Conservation (phyloP, 148 eudicot species). For the Suaeda aralocaspica region DNA sequence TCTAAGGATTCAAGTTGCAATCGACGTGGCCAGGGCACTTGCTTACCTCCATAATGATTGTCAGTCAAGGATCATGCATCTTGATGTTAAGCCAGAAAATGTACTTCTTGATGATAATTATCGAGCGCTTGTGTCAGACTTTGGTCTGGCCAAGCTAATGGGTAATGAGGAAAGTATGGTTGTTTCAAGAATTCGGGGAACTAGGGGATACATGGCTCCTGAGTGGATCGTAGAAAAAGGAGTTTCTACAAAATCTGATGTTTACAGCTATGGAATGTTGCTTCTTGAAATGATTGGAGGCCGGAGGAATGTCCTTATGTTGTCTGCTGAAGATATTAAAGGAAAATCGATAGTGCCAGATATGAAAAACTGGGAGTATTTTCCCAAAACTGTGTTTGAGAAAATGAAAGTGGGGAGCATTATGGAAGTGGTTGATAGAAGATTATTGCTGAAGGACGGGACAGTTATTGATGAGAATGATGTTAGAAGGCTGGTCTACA, state of each 20-base stretch:
- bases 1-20: conserved; percentile 44
- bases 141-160: conserved; percentile 65
- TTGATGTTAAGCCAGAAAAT: conserved; percentile 79
- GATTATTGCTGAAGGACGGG: conserved; percentile 27
- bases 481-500: conserved; percentile 43
- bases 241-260: conserved; percentile 62
- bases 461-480: conserved; percentile 42
- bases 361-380: conserved; percentile 38
- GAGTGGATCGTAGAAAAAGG: conserved; percentile 65
- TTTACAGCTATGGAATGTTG: conserved; percentile 72
- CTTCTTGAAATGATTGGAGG: conserved; percentile 70
- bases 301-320: conserved; percentile 28
- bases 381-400: conserved; percentile 58
- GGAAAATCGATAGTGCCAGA: conserved; percentile 13
- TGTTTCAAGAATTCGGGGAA: conserved; percentile 48
- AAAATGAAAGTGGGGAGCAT: conserved; percentile 45
- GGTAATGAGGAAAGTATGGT: conserved; percentile 51
- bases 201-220: conserved; percentile 71
- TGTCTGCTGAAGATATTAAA: not conserved
- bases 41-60: conserved; percentile 70
- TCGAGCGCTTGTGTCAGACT: conserved; percentile 53
- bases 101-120: conserved; percentile 53
- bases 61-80: conserved; percentile 51
- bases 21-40: conserved; percentile 69
- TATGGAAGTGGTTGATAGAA: conserved; percentile 56